Base-by-base conservation (phyloP, 805 yeast species). In the Candida sithepensis region DNA sequence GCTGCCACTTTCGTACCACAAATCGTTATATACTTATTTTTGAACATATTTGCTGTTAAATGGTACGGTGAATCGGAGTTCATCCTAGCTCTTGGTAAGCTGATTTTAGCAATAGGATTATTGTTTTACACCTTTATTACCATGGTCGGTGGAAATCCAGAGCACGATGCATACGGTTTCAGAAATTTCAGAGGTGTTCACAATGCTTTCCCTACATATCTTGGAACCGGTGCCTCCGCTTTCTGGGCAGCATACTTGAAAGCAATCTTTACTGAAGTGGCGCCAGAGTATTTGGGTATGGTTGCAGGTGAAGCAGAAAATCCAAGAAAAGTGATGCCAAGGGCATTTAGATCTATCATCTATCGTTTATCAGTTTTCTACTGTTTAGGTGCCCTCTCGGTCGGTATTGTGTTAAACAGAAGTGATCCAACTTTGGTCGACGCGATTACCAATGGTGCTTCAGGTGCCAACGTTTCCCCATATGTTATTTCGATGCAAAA, bases 311-410 rank as follows among this genome's bases (percentile, higher is more conserved):
- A 34, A 34, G 38, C 38, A 6, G 38, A 34, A 34, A 34, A 34
- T 16, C 38, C 38, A 34, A 34, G 38, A 34, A 34, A 34, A 34
- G 38, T 34, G n/a, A 34, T 34, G 38, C 38, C 38, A 34, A 34
- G 38, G 18, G 38, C 38, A 13, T 34, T 34, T 16, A 34, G 38
- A 34, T 34, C 38, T 18, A 34, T 34, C 20, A 34, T 34, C 18
- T 34, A 34, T 34, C 38, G 38, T 34, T 16, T 34, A 34, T 34
- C 38, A 5, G 18, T 34, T 16, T 34, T 34, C 16, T 34, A 34
- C 18, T 34, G 38, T 34, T 16, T 34, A 8, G 38, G 38, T 34
- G 38, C 38, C 7, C 16, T 34, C n/a, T 34, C 38, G 7, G 38
- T 34, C 18, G 38, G 38, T 16, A 34, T 34, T 16, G 38, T 34